Conservation (phyloP, 371 early-diverging fungal species). For the Vairimorpha apis region DNA sequence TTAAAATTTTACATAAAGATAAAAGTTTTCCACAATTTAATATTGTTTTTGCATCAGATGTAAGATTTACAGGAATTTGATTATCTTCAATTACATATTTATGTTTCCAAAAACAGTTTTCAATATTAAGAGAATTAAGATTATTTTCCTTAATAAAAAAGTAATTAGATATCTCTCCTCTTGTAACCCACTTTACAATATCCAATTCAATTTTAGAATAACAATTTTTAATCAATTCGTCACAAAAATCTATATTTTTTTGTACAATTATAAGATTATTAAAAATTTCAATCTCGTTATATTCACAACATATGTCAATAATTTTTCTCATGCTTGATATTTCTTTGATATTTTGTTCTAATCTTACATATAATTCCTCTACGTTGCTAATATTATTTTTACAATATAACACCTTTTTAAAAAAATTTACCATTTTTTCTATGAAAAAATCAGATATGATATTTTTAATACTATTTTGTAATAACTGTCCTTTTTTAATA, state of each 20-base stretch:
- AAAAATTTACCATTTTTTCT: neutral
- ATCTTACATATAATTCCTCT: constrained; percentile 7
- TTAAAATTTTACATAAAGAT: neutral
- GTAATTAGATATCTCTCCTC: neutral
- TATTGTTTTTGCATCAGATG: neutral
- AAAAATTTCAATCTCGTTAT: constrained; percentile 6
- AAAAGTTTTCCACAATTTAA: constrained; percentile 19
- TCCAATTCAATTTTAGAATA: neutral
- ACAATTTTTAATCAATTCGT: neutral
- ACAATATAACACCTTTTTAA: neutral
- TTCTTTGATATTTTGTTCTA: neutral
- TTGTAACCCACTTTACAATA: constrained; percentile 13
- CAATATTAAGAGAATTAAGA: neutral
- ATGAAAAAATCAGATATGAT: constrained; percentile 14
- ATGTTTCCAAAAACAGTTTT: constrained; percentile 11
- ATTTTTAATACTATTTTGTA: constrained; percentile 2
- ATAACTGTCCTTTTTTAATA: constrained; percentile 8
- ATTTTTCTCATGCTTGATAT: constrained; percentile 10
- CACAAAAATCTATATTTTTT: neutral
- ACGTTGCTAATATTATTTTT: neutral
- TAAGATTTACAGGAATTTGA: constrained; percentile 7
- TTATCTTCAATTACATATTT: constrained; percentile 10
- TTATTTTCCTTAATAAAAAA: constrained; percentile 9
- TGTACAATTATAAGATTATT: neutral
- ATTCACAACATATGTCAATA: constrained; percentile 8